Percentiles rank a stretch among this genome's conserved stretches.
Conservation (phyloP, 371 early-diverging fungal genomes). For the Mucor sp. region DNA sequence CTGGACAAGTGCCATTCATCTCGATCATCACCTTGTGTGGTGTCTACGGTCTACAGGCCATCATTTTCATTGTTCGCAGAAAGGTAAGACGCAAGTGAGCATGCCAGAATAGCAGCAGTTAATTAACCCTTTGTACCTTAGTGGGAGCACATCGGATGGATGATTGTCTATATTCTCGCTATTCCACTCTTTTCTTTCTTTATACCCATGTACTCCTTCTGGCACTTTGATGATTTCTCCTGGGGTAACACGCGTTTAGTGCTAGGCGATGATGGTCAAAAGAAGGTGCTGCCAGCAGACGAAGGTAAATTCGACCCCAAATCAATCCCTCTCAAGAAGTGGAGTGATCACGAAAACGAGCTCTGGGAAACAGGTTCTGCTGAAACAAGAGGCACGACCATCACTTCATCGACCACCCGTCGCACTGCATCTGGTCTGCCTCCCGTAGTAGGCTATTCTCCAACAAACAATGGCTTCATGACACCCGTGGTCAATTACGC, state of each 20-base stretch:
- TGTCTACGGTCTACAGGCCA: slow-evolving; percentile 81
- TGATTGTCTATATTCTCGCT: slow-evolving; percentile 90
- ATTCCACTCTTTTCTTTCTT: slow-evolving; percentile 84
- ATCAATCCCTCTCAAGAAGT: slow-evolving; percentile 75
- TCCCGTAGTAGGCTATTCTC: slow-evolving; percentile 7
- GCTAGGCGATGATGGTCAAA: slow-evolving; percentile 76
- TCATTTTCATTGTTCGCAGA: slow-evolving; percentile 82
- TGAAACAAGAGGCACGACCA: slow-evolving; percentile 46
- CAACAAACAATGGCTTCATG: slow-evolving; percentile 13
- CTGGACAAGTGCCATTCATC: slow-evolving; percentile 54
- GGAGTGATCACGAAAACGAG: slow-evolving; percentile 84
- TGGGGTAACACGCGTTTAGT: slow-evolving; percentile 97
- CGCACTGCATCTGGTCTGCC: slow-evolving; percentile 18
- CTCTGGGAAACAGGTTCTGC: slow-evolving; percentile 63
- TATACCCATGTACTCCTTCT: slow-evolving; percentile 88
- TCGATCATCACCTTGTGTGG: slow-evolving; percentile 70
- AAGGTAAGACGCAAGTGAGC: slow-evolving; percentile 41
- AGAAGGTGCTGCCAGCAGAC: slow-evolving; percentile 51
- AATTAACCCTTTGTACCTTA: slow-evolving; percentile 17
- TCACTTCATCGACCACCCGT: slow-evolving; percentile 25
- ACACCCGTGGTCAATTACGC: slow-evolving; percentile 21
- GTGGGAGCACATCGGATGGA: slow-evolving; percentile 95
- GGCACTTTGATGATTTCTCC: slow-evolving; percentile 97
- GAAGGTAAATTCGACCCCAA: slow-evolving; percentile 60
- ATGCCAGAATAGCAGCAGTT: not conserved